Conservation (phyloP, 306 rosid species). For the Citrullus mucosospermus region DNA sequence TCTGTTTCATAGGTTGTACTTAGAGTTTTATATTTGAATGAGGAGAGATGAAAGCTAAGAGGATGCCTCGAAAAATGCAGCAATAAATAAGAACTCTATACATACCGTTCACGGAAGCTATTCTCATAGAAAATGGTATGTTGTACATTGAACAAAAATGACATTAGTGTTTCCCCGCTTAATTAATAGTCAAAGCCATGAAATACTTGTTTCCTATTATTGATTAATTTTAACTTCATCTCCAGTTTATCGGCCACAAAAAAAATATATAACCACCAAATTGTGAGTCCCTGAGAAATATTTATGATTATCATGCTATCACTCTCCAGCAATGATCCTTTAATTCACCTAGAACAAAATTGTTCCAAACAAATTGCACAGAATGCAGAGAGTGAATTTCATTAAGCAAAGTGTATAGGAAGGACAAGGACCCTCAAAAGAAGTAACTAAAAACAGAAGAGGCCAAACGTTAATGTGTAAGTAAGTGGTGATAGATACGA, state of each 20-base stretch:
- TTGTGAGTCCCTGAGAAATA: not conserved
- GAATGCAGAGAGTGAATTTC: not conserved
- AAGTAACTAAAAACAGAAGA: not conserved
- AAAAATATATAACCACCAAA: not conserved
- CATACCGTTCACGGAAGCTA: not conserved
- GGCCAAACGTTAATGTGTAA: not conserved
- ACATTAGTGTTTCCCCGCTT: not conserved
- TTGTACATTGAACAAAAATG: not conserved
- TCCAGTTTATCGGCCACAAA: not conserved
- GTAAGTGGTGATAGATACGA: not conserved
- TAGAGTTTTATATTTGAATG: not conserved
- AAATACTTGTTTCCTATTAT: not conserved
- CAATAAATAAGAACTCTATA: not conserved
- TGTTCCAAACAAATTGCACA: not conserved
- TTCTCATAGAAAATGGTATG: not conserved
- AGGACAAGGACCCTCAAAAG: not conserved
- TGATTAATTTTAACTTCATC: not conserved
- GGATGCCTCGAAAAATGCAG: not conserved
- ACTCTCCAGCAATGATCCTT: not conserved
- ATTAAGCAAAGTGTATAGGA: not conserved
- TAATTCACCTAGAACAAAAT: not conserved
- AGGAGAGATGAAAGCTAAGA: not conserved
- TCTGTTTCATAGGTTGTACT: too few species aligned
- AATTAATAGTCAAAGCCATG: too few species aligned
- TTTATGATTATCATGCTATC: not conserved